Base-by-base conservation (phyloP, 257 asterid genomes). In the Penstemon eatonii region DNA sequence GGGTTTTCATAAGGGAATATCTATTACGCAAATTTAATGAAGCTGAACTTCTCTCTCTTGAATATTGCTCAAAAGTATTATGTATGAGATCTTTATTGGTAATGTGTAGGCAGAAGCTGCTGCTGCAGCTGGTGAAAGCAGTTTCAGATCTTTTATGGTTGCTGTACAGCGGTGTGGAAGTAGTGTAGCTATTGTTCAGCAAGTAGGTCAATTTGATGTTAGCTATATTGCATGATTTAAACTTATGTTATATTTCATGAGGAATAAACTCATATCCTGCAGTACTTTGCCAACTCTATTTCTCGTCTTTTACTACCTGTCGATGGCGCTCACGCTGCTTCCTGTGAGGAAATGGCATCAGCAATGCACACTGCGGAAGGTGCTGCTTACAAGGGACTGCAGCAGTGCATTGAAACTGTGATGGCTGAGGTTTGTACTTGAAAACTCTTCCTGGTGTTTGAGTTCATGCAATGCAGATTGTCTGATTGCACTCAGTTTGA, bases 101-200 rank as follows among this genome's bases (percentile, higher is more conserved):
- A 51, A 44, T 63, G 15, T 67, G 72, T 68, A 94, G 99, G 99
- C 99, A 37, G 99, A 94, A 87, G 96, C 99, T 61, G 96, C 98
- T 58, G 98, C 99, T 59, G 98, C 98, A 61, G 99, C 99, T 77
- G 98, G 99, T 55, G 98, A 94, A 85, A 91, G 90, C 79, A 89
- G 99, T 80, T 91, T 94, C 88, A 86, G 87, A 79, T 86, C 99
- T 65, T 94, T 94, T 80, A 91, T 91, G 99, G 98, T 91, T 74
- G 87, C 98, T 80, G 96, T 91, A 60, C 99, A 94, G 86, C 95
- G 92, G 1, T 89, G 99, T 82, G 98, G 96, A 77, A 94, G 99
- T 81, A 89, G 99, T 77, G 98, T 94, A 82, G 99, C 98, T 75
- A 94, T 89, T 75, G 96, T 91, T 73, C 98, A 91, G 87, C 99